Base-by-base conservation (phyloP, 164 flowering plant species). In the Nymphaea colorata region DNA sequence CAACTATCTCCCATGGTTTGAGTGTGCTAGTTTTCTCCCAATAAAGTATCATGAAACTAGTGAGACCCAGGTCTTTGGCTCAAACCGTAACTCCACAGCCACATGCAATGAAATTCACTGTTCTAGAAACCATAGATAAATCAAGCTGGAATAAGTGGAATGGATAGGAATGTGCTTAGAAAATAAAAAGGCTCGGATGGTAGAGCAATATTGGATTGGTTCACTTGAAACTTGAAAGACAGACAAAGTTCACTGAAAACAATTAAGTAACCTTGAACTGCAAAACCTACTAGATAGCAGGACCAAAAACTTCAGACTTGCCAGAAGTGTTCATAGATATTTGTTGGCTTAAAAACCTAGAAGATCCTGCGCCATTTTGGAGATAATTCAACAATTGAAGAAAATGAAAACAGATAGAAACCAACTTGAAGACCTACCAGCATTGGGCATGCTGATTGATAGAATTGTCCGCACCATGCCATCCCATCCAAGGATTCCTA, bases 401-500 rank as follows among this genome's bases (percentile, higher is more conserved):
- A 7, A 7, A 61, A 11, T 61, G 11, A 11, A n/a, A 8, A 6
- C 7, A 36, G 51, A 3, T 18, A 36, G 63, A 53, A 41, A 60
- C 0, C 25, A 62, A 47, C 6, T 4, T 47, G 4, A 4, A 43
- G 14, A 42, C 70, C 36, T 64, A 92, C 99, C 98, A 75, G 97
- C 82, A 80, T 80, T 77, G 36, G 99, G 96, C 84, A 85, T 80
- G 61, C 87, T 90, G 69, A 81, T 82, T 7, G 99, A 92, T 15
- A 95, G 90, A 67, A 95, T 79, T 65, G 88, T 89, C 80, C 98
- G 84, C 66, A 85, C 97, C 83, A 79, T 86, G 74, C 96, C 92
- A 80, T 95, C 99, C 99, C 99, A 95, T 67, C 98, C 99, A 72
- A 95, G 97, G 66, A 90, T 66, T 72, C 88, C 83, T 55, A 95